Evolutionary conservation across 805 yeast species (phyloP), one percentile per base, ranked within the genome.

Genomic region (Priceomyces haplophilus): DNA sequence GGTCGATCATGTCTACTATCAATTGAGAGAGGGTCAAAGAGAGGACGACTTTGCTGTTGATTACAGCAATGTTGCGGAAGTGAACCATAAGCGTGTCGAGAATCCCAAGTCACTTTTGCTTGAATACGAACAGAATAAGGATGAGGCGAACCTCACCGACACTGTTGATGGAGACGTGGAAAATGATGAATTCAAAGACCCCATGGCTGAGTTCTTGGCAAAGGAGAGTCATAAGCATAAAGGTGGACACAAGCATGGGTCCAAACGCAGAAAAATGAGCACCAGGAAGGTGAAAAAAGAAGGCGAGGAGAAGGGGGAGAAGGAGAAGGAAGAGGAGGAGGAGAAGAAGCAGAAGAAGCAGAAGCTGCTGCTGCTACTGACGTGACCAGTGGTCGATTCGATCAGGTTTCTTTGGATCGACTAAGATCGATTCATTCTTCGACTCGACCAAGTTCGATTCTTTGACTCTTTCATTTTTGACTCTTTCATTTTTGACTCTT

Each of bases 1-100:
- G 43, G 93, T 88, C 1, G 95, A 88, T 55, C 96, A 88, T 66
- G 77, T 82, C 3, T 71, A 76, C 45, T 85, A 75, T 56, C 76
- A 72, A 45, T 76, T 83, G 30, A 66, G 73, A 50, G 75, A 73
- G 11, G 78, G 73, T 7, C 81, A 80, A 48, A 58, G 52, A 13
- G 79, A 75, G 40, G 78, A 75, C 37, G 74, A 69, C 39, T 67
- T 58, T 47, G 40, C 41, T 41, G 53, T 70, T 2, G 59, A 66
- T 39, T 55, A 65, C 43, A 54, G 59, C 15, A 47, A 53, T 18
- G 47, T 37, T 12, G 40, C 43, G 27, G 33, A 36, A 19, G 41
- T 37, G 19, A 38, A 15, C 8, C 36, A 7, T 34, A 8, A n/a
- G 11, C 10, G 25, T 13, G 10, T 16, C 3, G 24, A 17, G 31